Evolutionary conservation across 176 grass and related monocot species (phyloP).

Genomic region (Zea luxurians): DNA sequence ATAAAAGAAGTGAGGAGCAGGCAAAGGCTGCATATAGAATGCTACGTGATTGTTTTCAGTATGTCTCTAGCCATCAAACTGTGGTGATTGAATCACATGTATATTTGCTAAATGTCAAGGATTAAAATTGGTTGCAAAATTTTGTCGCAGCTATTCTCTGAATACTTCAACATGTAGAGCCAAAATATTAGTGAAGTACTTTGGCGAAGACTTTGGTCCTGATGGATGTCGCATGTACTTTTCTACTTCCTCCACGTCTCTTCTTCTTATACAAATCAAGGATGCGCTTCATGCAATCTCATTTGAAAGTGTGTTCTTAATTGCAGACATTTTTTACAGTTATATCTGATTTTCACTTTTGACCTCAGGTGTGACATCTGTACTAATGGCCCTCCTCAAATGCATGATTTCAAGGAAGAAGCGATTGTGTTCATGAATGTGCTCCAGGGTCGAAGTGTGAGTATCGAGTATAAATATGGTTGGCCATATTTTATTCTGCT

Average conservation of each 20-base stretch:
- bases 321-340: background rate
- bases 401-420: slow-evolving; percentile 83
- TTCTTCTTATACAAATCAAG: slow-evolving; percentile 28
- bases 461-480: slow-evolving; percentile 21
- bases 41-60: slow-evolving; percentile 82
- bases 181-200: slow-evolving; percentile 84
- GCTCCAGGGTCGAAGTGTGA: slow-evolving; percentile 61
- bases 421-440: slow-evolving; percentile 56
- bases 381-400: slow-evolving; percentile 70
- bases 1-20: slow-evolving; percentile 81
- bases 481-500: slow-evolving; percentile 31
- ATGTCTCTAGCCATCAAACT: slow-evolving; percentile 36
- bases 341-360: slow-evolving; percentile 24
- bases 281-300: slow-evolving; percentile 15
- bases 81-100: background rate
- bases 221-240: slow-evolving; percentile 71
- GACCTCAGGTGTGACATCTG: slow-evolving; percentile 79
- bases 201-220: slow-evolving; percentile 72
- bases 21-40: slow-evolving; percentile 85
- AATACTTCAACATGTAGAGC: slow-evolving; percentile 73
- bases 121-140: slow-evolving; percentile 29
- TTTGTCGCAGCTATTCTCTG: slow-evolving; percentile 80
- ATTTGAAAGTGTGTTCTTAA: background rate
- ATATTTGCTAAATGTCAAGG: slow-evolving; percentile 15
- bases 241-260: slow-evolving; percentile 17